phyloP scores from a whole-genome alignment of 2,329 filamentous ascomycete species.

The Graphiopsis chlorocephala region DNA sequence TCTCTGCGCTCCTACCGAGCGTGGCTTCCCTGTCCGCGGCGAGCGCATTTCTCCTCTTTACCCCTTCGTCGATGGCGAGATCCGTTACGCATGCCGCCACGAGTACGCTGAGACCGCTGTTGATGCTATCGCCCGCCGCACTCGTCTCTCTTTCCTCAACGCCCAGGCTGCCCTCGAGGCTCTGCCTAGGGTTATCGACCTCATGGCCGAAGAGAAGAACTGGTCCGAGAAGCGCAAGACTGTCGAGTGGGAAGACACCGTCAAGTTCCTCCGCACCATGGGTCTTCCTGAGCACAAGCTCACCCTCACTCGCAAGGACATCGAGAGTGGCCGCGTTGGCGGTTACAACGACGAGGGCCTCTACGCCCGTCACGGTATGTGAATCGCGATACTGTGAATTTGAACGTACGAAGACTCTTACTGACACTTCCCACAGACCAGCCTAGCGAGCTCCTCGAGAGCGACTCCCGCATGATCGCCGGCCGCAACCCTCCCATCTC shows the following conservation, averaged over 20 bases:
- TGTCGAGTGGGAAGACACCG: constrained; percentile 72
- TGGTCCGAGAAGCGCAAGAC: constrained; percentile 75
- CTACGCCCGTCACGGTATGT: constrained; percentile 44
- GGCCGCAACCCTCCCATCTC: constrained; percentile 45
- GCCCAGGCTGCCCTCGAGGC: constrained; percentile 86
- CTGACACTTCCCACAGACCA: constrained; percentile 37
- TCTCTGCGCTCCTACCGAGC: constrained; percentile 71
- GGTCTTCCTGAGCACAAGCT: constrained; percentile 58
- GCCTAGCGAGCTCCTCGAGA: constrained; percentile 52
- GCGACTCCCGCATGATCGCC: constrained; percentile 45
- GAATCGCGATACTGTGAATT: constrained; percentile 38
- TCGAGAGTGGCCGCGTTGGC: constrained; percentile 55
- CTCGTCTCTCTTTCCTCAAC: constrained; percentile 83
- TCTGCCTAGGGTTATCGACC: constrained; percentile 78
- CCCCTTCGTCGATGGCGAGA: constrained; percentile 87
- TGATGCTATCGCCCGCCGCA: constrained; percentile 82
- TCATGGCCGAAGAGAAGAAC: constrained; percentile 80
- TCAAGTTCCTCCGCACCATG: constrained; percentile 60
- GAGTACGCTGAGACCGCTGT: constrained; percentile 91
- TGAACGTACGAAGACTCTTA: background rate
- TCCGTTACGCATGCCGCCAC: constrained; percentile 81
- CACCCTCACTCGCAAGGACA: constrained; percentile 54
- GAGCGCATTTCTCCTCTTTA: constrained; percentile 77
- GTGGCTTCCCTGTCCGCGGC: constrained; percentile 79
- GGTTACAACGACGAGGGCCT: constrained; percentile 49